Base-by-base conservation (phyloP, 1,139 yeast genomes). In the Candida sp. region DNA sequence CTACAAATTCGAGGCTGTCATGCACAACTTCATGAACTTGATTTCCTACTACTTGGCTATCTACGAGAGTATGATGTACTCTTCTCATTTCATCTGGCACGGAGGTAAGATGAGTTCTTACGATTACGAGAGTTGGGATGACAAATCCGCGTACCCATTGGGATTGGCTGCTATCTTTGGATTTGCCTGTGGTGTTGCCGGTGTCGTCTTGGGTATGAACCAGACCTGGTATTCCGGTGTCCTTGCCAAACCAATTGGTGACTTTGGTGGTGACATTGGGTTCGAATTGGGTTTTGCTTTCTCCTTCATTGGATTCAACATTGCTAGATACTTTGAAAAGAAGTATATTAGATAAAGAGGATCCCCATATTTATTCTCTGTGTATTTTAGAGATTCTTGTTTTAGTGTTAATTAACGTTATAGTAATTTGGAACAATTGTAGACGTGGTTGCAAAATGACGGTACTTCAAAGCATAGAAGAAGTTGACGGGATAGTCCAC, bases 31-130 rank as follows among this genome's bases (percentile, higher is more conserved):
- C 73, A 90, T 92, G 97, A 86, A 90, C 74, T 75, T 91, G 68
- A 90, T 92, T 67, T 94, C 90, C 56, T 92, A 92, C 80, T 92
- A 94, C 83, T 79, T 92, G 67, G 91, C 97, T 54, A 88, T 91
- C 64, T 92, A 92, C 74, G 84, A 83, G 63, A 83, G 90, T 46
- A 83, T 91, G 67, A 72, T 83, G 44, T 68, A 88, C 26, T 80
- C 90, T 39, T 97, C 91, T 70, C 97, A 92, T 71, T 85, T 89
- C 65, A 77, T 90, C 64, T 88, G 83, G 81, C 83, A 87, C 67
- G 79, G 73, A 58, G 88, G 88, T 50, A 79, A 82, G 61, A 75
- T 73, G 52, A 60, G 70, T 44, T 82, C 80, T 53, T 91, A 91
- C 72, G 83, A 87, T 66, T 80, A 86, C 59, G 80, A 75, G 44